Percentiles rank a stretch among this genome's conserved stretches.
Evolutionary conservation across 1,284 basidiomycete species (phyloP).

Genomic region (Cryptococcus maquisensis): DNA sequence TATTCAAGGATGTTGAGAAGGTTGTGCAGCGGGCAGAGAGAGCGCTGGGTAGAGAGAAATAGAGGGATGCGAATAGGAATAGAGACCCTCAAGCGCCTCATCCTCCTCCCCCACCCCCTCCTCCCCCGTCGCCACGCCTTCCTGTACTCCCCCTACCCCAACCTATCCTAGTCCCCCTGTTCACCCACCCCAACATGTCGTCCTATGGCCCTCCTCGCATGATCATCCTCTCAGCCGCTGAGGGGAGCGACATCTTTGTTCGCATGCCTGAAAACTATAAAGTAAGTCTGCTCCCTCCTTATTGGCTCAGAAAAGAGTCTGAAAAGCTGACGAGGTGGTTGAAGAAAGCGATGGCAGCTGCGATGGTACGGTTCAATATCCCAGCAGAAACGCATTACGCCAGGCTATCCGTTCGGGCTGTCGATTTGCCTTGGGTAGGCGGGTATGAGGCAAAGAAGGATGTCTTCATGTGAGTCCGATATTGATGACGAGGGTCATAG

Average conservation of each 20-base stretch:
- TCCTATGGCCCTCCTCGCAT: constrained; percentile 29
- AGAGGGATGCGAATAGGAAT: constrained; percentile 6
- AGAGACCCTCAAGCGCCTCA: background rate
- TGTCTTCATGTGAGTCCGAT: constrained; percentile 35
- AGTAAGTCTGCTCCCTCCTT: constrained; percentile 20
- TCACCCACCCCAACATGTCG: constrained; percentile 10
- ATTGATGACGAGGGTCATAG: background rate
- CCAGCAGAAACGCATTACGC: constrained; percentile 32
- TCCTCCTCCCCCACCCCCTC: background rate
- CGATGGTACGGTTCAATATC: constrained; percentile 32
- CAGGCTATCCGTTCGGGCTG: constrained; percentile 29
- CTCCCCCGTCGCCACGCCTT: background rate
- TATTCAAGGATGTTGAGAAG: background rate
- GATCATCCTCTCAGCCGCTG: constrained; percentile 30
- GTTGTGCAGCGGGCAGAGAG: background rate
- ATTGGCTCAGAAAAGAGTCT: background rate
- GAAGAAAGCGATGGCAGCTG: constrained; percentile 38
- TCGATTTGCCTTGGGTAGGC: constrained; percentile 35
- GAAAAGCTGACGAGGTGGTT: background rate
- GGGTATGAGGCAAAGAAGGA: constrained; percentile 23
- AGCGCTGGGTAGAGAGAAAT: constrained; percentile 4
- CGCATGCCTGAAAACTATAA: constrained; percentile 35
- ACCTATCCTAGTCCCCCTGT: background rate
- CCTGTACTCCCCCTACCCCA: background rate
- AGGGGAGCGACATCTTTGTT: constrained; percentile 30